Evolutionary conservation across 1,284 basidiomycete genomes (phyloP).

Genomic region (Takashimella tepidaria): DNA sequence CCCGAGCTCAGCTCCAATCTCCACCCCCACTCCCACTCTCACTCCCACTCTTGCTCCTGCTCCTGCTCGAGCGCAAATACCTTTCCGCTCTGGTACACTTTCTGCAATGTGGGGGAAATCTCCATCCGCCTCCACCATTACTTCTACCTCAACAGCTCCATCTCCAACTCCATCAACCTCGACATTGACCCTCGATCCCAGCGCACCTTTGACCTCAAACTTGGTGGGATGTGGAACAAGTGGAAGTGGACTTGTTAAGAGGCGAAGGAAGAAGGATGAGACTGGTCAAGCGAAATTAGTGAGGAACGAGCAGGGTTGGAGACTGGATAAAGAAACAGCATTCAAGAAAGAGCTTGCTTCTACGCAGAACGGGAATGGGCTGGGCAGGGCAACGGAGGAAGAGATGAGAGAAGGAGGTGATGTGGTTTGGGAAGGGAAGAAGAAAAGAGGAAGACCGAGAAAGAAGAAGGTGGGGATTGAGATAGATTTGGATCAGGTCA

Average conservation of each 20-base stretch:
- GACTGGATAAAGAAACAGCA: not conserved
- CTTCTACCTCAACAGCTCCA: not conserved
- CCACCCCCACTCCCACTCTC: not conserved
- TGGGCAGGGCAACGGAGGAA: not conserved
- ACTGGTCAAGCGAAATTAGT: not conserved
- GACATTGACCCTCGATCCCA: slow-evolving; percentile 1
- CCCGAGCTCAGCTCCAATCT: not conserved
- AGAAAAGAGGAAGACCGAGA: not conserved
- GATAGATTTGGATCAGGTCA: too few relatives aligned
- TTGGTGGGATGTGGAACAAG: too few relatives aligned
- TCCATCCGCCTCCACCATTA: not conserved
- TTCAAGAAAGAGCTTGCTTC: too few relatives aligned
- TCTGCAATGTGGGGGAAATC: not conserved
- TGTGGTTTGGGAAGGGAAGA: not conserved
- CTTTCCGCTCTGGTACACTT: too few relatives aligned
- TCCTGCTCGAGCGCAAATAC: too few relatives aligned
- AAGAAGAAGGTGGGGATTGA: not conserved
- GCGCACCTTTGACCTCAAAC: not conserved
- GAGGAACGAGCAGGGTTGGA: not conserved
- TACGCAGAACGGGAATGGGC: too few relatives aligned
- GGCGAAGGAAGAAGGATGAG: not conserved
- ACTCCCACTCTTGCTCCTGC: not conserved
- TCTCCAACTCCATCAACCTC: slow-evolving; percentile 7
- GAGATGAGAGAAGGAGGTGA: not conserved
- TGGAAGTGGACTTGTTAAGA: not conserved